A percentile compares a stretch with the other conserved stretches of the same genome.
Conservation (phyloP, 2,329 filamentous ascomycete genomes). For the Biscogniauxia marginata region DNA sequence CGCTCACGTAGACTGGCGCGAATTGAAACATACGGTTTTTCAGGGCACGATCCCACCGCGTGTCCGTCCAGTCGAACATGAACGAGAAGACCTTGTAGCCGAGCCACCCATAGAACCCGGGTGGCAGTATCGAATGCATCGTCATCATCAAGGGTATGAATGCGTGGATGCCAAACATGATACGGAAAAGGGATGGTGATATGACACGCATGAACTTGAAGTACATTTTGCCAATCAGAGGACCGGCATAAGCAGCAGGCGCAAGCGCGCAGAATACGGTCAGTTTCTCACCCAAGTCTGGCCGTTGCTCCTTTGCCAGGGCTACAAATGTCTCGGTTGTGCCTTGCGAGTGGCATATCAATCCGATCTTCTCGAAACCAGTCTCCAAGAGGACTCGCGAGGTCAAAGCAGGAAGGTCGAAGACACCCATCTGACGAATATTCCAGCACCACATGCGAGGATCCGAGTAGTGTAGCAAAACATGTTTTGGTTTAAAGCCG, state of each 20-base stretch:
- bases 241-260: constrained; percentile 86
- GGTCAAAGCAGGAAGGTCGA: constrained; percentile 80
- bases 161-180: constrained; percentile 86
- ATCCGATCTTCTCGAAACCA: constrained; percentile 75
- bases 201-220: constrained; percentile 90
- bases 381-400: constrained; percentile 80
- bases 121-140: constrained; percentile 67
- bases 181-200: constrained; percentile 70
- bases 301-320: constrained; percentile 84
- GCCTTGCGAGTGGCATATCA: constrained; percentile 87
- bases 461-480: constrained; percentile 66
- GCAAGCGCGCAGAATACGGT: constrained; percentile 90
- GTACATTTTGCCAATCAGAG: constrained; percentile 80
- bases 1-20: constrained; percentile 83
- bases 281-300: constrained; percentile 77
- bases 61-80: constrained; percentile 84
- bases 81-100: constrained; percentile 90
- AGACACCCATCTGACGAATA: constrained; percentile 87
- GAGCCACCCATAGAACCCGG: constrained; percentile 71
- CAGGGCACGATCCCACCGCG: constrained; percentile 77
- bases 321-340: constrained; percentile 87
- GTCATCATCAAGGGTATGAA: constrained; percentile 94
- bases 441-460: constrained; percentile 98
- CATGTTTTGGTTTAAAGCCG: constrained; percentile 77
- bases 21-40: constrained; percentile 87